Percentiles rank a stretch among this genome's conserved stretches.
phyloP scores from a whole-genome alignment of 805 yeast genomes.

The Hanseniaspora lachancei region DNA sequence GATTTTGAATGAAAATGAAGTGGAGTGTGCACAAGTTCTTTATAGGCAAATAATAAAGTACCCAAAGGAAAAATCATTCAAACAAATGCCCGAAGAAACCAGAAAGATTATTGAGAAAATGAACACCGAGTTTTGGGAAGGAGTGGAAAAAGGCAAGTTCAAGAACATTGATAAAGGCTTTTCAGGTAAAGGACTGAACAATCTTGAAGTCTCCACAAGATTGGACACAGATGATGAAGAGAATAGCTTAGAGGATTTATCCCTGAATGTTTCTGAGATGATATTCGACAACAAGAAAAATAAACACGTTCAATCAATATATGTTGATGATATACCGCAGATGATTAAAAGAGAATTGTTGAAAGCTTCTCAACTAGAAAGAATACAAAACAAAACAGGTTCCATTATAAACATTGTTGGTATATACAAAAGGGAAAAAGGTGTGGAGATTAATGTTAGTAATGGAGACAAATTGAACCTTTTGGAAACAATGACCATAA shows the following conservation, averaged over 20 bases:
- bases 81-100: constrained; percentile 29
- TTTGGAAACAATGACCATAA: constrained; percentile 7
- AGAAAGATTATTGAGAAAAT: constrained; percentile 31
- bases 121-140: constrained; percentile 43
- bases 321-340: constrained; percentile 2
- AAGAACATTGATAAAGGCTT: constrained; percentile 56
- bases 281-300: not conserved
- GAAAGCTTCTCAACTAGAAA: not conserved
- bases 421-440: constrained; percentile 1
- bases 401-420: not conserved
- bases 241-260: not conserved
- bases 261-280: not conserved
- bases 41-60: constrained; percentile 29
- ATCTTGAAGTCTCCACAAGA: constrained; percentile 18
- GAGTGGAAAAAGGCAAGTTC: constrained; percentile 54
- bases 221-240: not conserved
- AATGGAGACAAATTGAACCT: constrained; percentile 5
- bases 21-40: constrained; percentile 56
- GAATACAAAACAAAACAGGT: constrained; percentile 6
- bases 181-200: constrained; percentile 85
- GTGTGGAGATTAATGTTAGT: constrained; percentile 3
- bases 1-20: constrained; percentile 46
- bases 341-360: constrained; percentile 5
- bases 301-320: not conserved
- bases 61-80: constrained; percentile 39